Percentiles rank a stretch among this genome's conserved stretches.
Evolutionary conservation across 1,139 yeast species (phyloP).

Genomic region (Debaryomyces sp.): DNA sequence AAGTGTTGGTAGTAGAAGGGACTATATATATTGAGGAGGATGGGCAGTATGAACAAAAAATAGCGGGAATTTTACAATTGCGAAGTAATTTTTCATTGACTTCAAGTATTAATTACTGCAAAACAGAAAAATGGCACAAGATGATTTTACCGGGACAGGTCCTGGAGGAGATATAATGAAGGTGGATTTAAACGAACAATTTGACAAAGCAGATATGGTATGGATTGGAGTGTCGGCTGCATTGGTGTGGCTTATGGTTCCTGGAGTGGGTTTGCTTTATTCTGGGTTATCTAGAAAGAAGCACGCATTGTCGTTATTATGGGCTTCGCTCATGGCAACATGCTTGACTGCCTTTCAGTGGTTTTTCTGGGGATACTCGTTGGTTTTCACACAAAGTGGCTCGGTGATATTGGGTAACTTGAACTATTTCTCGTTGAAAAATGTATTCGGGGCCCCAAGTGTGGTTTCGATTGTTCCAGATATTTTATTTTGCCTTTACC

Average conservation of each 20-base stretch:
- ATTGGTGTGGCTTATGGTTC: constrained; percentile 92
- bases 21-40: not conserved
- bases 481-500: constrained; percentile 84
- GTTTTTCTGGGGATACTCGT: constrained; percentile 97
- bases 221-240: constrained; percentile 82
- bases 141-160: constrained; percentile 6
- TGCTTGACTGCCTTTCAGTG: constrained; percentile 86
- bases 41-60: not conserved
- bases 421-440: constrained; percentile 74
- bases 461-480: constrained; percentile 76
- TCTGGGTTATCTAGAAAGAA: constrained; percentile 91
- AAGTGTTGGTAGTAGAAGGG: not conserved
- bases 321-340: constrained; percentile 91
- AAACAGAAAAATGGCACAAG: constrained; percentile 1
- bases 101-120: not conserved
- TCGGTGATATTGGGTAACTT: constrained; percentile 79
- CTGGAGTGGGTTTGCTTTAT: constrained; percentile 89
- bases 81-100: not conserved
- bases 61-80: not conserved
- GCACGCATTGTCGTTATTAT: constrained; percentile 84
- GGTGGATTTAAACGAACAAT: constrained; percentile 73
- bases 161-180: constrained; percentile 80
- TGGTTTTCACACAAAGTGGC: constrained; percentile 71
- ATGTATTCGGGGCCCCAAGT: constrained; percentile 81
- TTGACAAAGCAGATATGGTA: constrained; percentile 77